Evolutionary conservation across 306 rosid species (phyloP), one percentile per base, ranked within the genome.

Genomic region (Pterocarpus macrocarpus): DNA sequence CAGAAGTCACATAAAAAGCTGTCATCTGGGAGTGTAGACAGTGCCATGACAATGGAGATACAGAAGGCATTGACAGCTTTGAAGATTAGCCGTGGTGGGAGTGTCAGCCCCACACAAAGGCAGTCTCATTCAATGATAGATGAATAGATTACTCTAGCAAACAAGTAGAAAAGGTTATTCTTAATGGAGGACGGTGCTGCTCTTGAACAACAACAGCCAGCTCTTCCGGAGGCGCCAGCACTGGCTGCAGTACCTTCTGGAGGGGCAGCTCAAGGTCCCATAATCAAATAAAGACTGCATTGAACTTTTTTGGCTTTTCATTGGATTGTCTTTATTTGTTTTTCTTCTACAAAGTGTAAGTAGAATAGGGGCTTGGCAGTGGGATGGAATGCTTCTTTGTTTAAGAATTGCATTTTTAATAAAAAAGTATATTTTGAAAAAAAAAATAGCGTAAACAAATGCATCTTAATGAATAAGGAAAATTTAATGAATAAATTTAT

Each of bases 41-140:
- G 98, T 79, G 98, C 96, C 83, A 93, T 95, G 97, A 95, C 94
- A 38, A 93, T 91, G 94, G 98, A 94, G 69, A 94, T 94, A 72
- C 90, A 90, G 38, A 93, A 93, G 84, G 94, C 92, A 62, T 81
- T 95, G 64, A 84, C 85, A 36, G 79, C 89, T 45, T 90, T 92
- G 57, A 89, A 87, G 80, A 75, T 88, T 53, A 86, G 84, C 85
- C 91, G 90, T 6, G 92, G 91, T 2, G 97, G 91, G 64, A 92
- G 92, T 57, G 90, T 88, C 36, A 89, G 90, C 76, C 94, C 95
- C 73, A 89, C 81, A 16, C 90, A 88, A 28, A 90, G 88, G 73
- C 86, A 85, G 68, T 79, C 90, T 78, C 86, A 82, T 13, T 87
- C 86, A 8, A 84, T 71, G 65, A 79, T 71, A 68, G 88, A 88